Percentiles rank a stretch among this genome's conserved stretches.
These are phyloP conservation scores for Boletus fagicola DNA, from an alignment of 768 basidiomycete species.

Conservation along the genomic window DNA sequence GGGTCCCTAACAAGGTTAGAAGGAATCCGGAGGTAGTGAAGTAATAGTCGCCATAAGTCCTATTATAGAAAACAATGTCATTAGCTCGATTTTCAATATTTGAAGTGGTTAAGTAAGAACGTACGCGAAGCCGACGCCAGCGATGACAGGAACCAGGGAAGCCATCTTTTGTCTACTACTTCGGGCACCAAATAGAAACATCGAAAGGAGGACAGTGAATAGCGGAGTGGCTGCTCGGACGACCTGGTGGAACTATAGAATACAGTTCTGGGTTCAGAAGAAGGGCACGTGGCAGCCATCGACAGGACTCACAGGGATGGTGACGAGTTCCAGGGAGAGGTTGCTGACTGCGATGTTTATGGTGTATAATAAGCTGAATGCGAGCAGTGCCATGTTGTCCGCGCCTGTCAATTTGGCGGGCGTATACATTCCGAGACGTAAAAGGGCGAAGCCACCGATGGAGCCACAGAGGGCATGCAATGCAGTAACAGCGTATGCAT, in stretches of 20 bases:
- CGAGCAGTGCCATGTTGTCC: constrained; percentile 62
- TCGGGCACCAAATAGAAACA: constrained; percentile 59
- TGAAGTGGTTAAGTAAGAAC: constrained; percentile 1
- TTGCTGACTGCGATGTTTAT: constrained; percentile 96
- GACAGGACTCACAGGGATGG: constrained; percentile 68
- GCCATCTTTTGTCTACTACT: constrained; percentile 63
- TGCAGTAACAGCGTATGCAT: constrained; percentile 93
- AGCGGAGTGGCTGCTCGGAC: constrained; percentile 90
- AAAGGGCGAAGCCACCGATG: constrained; percentile 70
- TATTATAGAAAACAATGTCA: constrained; percentile 30
- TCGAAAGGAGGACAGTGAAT: constrained; percentile 82
- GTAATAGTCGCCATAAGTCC: constrained; percentile 95
- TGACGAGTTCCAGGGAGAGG: constrained; percentile 82
- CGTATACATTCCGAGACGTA: constrained; percentile 54
- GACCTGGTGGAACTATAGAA: constrained; percentile 88
- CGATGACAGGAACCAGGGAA: constrained; percentile 80
- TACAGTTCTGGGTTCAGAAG: not conserved
- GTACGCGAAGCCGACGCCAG: constrained; percentile 89
- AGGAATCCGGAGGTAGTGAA: constrained; percentile 82
- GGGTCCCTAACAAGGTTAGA: constrained; percentile 85
- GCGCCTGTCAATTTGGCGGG: constrained; percentile 51
- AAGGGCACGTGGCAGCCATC: not conserved
- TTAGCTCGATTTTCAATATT: not conserved
- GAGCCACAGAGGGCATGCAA: constrained; percentile 86
- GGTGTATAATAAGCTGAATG: constrained; percentile 89